Conservation (phyloP, 768 basidiomycete genomes). For the Phylloporus arenicola region DNA sequence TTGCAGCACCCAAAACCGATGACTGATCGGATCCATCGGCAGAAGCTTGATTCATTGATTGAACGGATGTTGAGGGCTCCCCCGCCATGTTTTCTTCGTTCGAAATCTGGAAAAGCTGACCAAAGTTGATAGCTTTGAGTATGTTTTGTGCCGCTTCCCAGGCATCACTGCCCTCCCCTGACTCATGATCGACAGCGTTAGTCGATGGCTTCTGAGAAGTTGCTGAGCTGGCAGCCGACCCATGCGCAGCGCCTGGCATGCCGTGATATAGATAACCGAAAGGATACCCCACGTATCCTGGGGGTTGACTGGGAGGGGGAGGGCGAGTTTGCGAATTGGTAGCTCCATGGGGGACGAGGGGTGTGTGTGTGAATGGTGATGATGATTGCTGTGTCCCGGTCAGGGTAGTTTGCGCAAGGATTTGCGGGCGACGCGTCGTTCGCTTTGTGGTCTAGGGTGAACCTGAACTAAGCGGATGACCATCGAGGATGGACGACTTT, state of each 20-base stretch:
- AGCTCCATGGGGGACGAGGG: slow-evolving; percentile 32
- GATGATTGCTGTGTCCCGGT: slow-evolving; percentile 28
- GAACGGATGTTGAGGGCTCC: slow-evolving; percentile 6
- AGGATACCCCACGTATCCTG: slow-evolving; percentile 36
- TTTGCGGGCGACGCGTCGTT: slow-evolving; percentile 78
- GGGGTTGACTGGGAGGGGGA: slow-evolving; percentile 26
- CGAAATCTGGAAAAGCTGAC: slow-evolving; percentile 41
- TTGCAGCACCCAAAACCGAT: slow-evolving; percentile 1
- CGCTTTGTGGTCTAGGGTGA: slow-evolving; percentile 61
- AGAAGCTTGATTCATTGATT: neutral
- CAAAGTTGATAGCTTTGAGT: slow-evolving; percentile 72
- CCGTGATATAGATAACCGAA: slow-evolving; percentile 35
- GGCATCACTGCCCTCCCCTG: slow-evolving; percentile 49
- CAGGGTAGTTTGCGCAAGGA: slow-evolving; percentile 24
- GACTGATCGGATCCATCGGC: slow-evolving; percentile 2
- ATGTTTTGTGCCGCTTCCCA: slow-evolving; percentile 79
- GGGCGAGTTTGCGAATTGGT: slow-evolving; percentile 34
- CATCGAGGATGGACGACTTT: neutral
- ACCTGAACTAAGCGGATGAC: slow-evolving; percentile 5
- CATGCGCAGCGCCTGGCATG: slow-evolving; percentile 7
- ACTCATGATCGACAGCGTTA: slow-evolving; percentile 25
- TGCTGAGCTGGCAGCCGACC: neutral
- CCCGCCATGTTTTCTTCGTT: slow-evolving; percentile 21
- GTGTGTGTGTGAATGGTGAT: slow-evolving; percentile 60
- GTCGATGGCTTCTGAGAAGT: slow-evolving; percentile 12